Conservation (phyloP, 179 eudicot genomes). For the Beta macrorhiza region DNA sequence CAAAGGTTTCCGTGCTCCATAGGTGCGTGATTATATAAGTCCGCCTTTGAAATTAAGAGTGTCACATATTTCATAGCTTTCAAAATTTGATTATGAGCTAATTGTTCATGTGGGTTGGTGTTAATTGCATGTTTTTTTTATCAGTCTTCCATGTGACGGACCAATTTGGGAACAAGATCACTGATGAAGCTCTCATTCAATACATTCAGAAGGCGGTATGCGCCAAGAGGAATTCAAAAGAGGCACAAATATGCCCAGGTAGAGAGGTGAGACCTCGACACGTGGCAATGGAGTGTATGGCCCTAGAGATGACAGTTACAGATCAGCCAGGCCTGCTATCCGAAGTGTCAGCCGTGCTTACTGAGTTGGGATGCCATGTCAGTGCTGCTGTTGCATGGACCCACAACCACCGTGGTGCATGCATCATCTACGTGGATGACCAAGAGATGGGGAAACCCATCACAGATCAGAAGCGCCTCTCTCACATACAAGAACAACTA, state of each 20-base stretch:
- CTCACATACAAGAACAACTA: constrained; percentile 51
- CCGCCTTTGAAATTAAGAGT: background rate
- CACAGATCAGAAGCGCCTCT: constrained; percentile 35
- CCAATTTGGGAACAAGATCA: constrained; percentile 35
- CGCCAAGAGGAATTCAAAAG: constrained; percentile 27
- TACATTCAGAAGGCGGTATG: constrained; percentile 41
- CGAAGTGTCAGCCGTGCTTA: constrained; percentile 68
- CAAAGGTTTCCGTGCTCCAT: background rate
- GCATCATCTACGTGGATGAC: constrained; percentile 66
- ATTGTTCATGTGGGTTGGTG: constrained; percentile 22
- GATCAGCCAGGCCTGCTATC: constrained; percentile 81
- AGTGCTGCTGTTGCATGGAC: constrained; percentile 76
- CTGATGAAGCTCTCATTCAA: constrained; percentile 33
- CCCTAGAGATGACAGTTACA: constrained; percentile 67
- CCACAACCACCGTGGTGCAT: constrained; percentile 68
- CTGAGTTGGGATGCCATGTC: constrained; percentile 69
- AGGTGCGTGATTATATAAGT: no score
- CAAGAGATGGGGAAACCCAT: constrained; percentile 34
- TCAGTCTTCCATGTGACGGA: constrained; percentile 43
- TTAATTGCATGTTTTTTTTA: constrained; percentile 11
- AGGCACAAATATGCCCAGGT: constrained; percentile 21
- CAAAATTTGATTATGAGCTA: background rate
- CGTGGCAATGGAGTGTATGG: constrained; percentile 43
- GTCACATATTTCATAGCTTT: background rate
- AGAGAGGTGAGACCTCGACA: constrained; percentile 32